phyloP scores from a whole-genome alignment of 179 eudicot species.

The Pouteria campechiana region DNA sequence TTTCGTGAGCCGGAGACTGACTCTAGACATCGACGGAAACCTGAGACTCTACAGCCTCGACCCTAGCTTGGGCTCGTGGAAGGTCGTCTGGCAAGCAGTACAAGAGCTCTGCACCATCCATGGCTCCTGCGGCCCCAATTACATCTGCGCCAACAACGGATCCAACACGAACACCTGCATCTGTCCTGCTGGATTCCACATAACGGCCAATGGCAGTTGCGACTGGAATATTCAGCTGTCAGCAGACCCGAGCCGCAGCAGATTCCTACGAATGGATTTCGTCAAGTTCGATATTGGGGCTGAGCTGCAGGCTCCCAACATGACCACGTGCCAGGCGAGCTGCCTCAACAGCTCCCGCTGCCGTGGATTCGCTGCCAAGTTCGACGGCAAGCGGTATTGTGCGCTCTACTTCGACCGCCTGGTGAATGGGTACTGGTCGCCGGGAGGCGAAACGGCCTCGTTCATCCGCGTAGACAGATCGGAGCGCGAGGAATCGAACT shows the following conservation, averaged over 20 bases:
- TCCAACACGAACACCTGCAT: slow-evolving; percentile 24
- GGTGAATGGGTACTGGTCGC: slow-evolving; percentile 54
- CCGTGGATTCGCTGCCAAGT: slow-evolving; percentile 55
- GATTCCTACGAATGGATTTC: slow-evolving; percentile 53
- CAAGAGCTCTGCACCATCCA: slow-evolving; percentile 31
- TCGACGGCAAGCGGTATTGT: slow-evolving; percentile 43
- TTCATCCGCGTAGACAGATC: slow-evolving; percentile 43
- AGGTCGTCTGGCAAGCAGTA: slow-evolving; percentile 45
- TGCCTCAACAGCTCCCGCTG: slow-evolving; percentile 34
- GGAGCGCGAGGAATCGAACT: slow-evolving; percentile 27
- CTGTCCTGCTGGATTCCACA: slow-evolving; percentile 59
- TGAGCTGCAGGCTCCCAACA: slow-evolving; percentile 6
- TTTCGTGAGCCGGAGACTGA: slow-evolving; percentile 29
- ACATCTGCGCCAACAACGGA: slow-evolving; percentile 42
- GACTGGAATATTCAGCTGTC: slow-evolving; percentile 16
- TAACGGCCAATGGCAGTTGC: slow-evolving; percentile 14
- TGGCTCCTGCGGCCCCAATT: slow-evolving; percentile 60
- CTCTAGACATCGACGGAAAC: slow-evolving; percentile 59
- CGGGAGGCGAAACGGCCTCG: slow-evolving; percentile 26
- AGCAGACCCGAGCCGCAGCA: slow-evolving; percentile 5
- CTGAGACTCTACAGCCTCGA: slow-evolving; percentile 40
- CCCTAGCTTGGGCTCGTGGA: slow-evolving; percentile 23
- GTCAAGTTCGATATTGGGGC: slow-evolving; percentile 42
- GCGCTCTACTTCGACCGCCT: slow-evolving; percentile 33
- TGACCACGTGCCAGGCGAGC: slow-evolving; percentile 17